phyloP scores from a whole-genome alignment of 202 grass and related monocot genomes.

The Digitaria exilis region DNA sequence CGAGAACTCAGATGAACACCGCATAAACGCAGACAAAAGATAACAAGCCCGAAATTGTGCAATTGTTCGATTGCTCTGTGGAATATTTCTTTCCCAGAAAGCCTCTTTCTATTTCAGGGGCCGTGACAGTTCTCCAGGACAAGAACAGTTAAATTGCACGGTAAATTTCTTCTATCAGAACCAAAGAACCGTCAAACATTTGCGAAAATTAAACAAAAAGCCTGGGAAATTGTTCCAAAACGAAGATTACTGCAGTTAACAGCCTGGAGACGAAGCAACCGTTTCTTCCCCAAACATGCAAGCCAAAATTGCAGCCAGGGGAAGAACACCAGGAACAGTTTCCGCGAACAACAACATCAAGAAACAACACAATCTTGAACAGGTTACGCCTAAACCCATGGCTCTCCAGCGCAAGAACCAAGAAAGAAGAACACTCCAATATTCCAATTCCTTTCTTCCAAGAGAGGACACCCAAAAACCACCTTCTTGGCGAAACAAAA shows the following conservation, averaged over 20 bases:
- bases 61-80: neutral
- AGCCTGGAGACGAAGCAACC: neutral
- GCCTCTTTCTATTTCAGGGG: neutral
- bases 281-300: neutral
- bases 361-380: neutral
- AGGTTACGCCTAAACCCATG: slow-evolving; percentile 2
- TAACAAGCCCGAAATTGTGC: neutral
- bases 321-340: neutral
- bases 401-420: slow-evolving; percentile 13
- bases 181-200: neutral
- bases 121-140: neutral
- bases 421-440: neutral
- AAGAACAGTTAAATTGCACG: slow-evolving; percentile 20
- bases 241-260: neutral
- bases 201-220: neutral
- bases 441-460: neutral
- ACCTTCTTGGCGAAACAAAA: neutral
- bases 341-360: neutral
- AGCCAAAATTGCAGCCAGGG: neutral
- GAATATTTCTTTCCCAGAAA: neutral
- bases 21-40: neutral
- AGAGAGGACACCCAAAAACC: neutral
- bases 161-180: neutral
- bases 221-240: neutral
- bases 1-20: neutral